Percentiles rank a stretch among this genome's conserved stretches.
Evolutionary conservation across 192 early-diverging fungal genomes (phyloP).

Genomic region (Dissophora ornata): DNA sequence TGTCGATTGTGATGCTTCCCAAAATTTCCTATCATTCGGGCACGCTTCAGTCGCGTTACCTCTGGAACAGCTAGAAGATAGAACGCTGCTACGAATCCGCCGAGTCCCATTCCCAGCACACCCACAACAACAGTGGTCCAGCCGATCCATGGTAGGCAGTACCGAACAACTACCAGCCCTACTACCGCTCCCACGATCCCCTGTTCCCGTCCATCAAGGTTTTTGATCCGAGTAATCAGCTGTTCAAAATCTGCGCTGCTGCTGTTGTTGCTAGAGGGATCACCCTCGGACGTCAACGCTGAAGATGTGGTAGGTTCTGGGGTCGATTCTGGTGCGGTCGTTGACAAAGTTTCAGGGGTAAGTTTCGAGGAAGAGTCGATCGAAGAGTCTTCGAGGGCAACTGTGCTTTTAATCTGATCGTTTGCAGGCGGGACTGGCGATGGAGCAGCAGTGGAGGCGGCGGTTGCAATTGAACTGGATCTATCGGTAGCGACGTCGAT

Average conservation of each 20-base stretch:
- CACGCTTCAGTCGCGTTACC: constrained; percentile 29
- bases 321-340: neutral
- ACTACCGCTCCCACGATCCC: neutral
- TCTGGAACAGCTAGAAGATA: constrained; percentile 44
- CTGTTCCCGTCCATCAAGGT: constrained; percentile 9
- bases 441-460: no score
- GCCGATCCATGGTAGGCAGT: constrained; percentile 9
- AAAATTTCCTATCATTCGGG: constrained; percentile 25
- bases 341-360: no score
- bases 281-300: neutral
- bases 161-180: constrained; percentile 1
- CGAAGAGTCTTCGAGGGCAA: no score
- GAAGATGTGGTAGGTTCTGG: neutral
- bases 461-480: no score
- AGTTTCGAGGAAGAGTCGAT: no score
- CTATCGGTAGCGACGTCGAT: no score
- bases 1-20: constrained; percentile 17
- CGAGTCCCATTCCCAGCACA: constrained; percentile 30
- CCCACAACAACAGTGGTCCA: constrained; percentile 25
- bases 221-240: neutral
- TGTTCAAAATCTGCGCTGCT: neutral
- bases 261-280: neutral
- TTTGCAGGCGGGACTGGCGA: no score
- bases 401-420: no score
- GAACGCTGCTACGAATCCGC: constrained; percentile 35